Evolutionary conservation across 208 protist genomes (phyloP).

Genomic region (Acanthamoeba rhysodes): DNA sequence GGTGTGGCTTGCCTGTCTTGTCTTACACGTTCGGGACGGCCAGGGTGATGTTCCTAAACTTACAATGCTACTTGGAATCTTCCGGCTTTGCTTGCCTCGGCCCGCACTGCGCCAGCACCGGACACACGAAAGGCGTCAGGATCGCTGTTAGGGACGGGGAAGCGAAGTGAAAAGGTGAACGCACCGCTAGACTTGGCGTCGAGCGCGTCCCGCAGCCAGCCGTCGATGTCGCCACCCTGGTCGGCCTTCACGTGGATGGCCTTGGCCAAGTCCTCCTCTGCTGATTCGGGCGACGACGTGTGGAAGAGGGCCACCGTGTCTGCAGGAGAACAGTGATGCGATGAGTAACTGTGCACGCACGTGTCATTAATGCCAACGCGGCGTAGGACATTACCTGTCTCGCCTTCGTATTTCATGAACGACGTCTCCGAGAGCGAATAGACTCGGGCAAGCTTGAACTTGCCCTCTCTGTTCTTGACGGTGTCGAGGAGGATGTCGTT

Average conservation of each 20-base stretch:
- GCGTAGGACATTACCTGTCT: background rate
- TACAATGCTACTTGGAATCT: background rate
- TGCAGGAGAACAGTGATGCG: background rate
- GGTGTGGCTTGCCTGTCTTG: too few species aligned
- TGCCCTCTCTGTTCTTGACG: constrained; percentile 6
- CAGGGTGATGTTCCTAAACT: background rate
- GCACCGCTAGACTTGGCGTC: background rate
- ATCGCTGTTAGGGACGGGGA: background rate
- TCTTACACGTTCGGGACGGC: background rate
- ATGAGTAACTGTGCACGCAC: background rate
- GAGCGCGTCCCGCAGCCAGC: constrained; percentile 29
- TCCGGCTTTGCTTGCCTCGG: background rate
- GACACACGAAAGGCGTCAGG: background rate
- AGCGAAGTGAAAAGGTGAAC: background rate
- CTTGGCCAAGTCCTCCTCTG: constrained; percentile 28
- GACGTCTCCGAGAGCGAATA: constrained; percentile 12
- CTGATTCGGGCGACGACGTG: background rate
- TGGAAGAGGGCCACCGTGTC: constrained; percentile 65
- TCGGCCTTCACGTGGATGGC: constrained; percentile 47
- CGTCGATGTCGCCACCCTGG: constrained; percentile 43
- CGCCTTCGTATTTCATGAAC: constrained; percentile 55
- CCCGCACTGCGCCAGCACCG: background rate
- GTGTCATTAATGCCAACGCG: background rate
- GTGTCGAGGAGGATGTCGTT: constrained; percentile 54
- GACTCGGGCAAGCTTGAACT: constrained; percentile 25